phyloP scores from a whole-genome alignment of 352 stramenopile species.

The Globisporangium mamillatum region DNA sequence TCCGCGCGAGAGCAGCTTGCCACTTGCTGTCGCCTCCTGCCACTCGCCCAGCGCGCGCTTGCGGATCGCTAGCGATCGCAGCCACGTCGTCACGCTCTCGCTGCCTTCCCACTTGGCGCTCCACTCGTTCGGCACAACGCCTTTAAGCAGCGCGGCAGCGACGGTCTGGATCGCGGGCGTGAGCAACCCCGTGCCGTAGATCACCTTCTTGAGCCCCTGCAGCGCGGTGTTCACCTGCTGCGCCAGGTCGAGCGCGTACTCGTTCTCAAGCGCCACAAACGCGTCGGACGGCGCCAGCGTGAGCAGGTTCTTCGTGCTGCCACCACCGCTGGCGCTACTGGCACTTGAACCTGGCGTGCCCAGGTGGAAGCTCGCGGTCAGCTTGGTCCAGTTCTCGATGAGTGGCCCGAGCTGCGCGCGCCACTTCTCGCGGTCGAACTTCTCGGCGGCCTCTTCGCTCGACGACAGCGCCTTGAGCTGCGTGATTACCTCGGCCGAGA shows the following conservation, averaged over 20 bases:
- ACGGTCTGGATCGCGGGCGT: constrained; percentile 87
- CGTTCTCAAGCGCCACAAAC: constrained; percentile 91
- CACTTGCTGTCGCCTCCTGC: constrained; percentile 56
- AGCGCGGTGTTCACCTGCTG: constrained; percentile 72
- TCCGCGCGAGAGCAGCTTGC: constrained; percentile 67
- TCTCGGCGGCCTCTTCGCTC: constrained; percentile 47
- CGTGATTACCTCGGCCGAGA: constrained; percentile 78
- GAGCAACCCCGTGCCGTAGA: constrained; percentile 89
- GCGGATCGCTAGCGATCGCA: constrained; percentile 74
- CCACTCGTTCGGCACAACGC: constrained; percentile 78
- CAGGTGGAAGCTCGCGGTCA: constrained; percentile 60
- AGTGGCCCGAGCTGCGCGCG: constrained; percentile 84
- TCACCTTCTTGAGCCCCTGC: constrained; percentile 81
- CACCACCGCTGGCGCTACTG: neutral
- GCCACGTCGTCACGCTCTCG: constrained; percentile 70
- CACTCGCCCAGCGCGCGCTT: constrained; percentile 83
- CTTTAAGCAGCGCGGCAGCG: constrained; percentile 69
- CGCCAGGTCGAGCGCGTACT: constrained; percentile 70
- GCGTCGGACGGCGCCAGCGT: constrained; percentile 76
- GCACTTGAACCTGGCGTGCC: constrained; percentile 18
- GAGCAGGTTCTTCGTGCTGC: constrained; percentile 33
- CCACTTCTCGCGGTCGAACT: constrained; percentile 93
- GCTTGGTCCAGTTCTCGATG: constrained; percentile 87
- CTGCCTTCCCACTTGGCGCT: constrained; percentile 79
- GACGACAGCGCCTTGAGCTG: constrained; percentile 85